Conservation (phyloP, 352 stramenopile species). For the Globisporangium viniferum region DNA sequence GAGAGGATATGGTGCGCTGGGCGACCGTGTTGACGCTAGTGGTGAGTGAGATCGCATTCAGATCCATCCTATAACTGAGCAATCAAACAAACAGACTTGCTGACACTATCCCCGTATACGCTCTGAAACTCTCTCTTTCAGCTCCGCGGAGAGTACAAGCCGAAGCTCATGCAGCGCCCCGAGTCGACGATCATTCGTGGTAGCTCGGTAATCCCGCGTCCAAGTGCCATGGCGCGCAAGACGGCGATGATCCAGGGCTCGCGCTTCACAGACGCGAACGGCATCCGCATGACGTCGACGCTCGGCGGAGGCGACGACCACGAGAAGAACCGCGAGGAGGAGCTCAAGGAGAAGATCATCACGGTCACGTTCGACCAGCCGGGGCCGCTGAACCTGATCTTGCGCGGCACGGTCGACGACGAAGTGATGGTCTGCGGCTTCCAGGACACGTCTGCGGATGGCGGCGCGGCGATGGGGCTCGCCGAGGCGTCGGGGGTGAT, state of each 20-base stretch:
- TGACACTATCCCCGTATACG: background rate
- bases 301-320: conserved; percentile 34
- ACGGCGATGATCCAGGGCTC: conserved; percentile 62
- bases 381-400: conserved; percentile 61
- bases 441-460: conserved; percentile 31
- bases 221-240: conserved; percentile 64
- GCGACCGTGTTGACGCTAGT: conserved; percentile 84
- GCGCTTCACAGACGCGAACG: conserved; percentile 76
- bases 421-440: conserved; percentile 89
- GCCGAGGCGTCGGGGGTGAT: conserved; percentile 75
- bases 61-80: background rate
- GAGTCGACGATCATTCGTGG: conserved; percentile 87
- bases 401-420: conserved; percentile 83
- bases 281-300: conserved; percentile 74
- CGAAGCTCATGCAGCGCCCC: conserved; percentile 84
- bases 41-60: conserved; percentile 25
- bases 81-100: background rate
- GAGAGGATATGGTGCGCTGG: conserved; percentile 89
- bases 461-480: conserved; percentile 34
- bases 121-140: conserved; percentile 14
- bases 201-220: conserved; percentile 75
- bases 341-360: conserved; percentile 86
- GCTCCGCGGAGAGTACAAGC: conserved; percentile 85
- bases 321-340: conserved; percentile 59
- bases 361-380: conserved; percentile 86